Conservation (phyloP, 2,329 filamentous ascomycete genomes). For the Paracoccidioides brasiliensis region DNA sequence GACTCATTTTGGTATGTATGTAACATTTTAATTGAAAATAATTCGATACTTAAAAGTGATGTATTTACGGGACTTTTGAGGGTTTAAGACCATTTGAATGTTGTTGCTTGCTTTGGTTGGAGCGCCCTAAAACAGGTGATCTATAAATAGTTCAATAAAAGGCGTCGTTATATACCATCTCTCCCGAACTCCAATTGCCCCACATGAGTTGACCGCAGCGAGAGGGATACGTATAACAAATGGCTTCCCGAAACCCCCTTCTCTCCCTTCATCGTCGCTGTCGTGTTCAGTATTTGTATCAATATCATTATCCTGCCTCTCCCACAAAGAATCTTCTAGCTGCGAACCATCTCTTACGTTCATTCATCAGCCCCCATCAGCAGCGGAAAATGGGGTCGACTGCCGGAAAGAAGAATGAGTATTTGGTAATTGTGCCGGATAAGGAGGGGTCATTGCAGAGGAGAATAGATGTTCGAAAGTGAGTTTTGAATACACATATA, state of each 20-base stretch:
- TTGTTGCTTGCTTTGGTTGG: too few relatives aligned
- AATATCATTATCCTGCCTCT: neutral
- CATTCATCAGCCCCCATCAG: neutral
- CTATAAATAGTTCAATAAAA: too few relatives aligned
- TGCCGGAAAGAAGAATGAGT: conserved; percentile 41
- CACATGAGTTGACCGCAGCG: neutral
- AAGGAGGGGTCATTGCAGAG: conserved; percentile 47
- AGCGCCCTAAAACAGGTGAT: too few relatives aligned
- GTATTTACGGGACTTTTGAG: too few relatives aligned
- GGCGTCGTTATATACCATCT: too few relatives aligned
- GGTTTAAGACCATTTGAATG: too few relatives aligned
- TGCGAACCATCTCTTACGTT: too few relatives aligned
- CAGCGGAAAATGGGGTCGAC: conserved; percentile 8
- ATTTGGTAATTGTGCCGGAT: conserved; percentile 57
- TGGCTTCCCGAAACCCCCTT: neutral
- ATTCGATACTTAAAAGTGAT: too few relatives aligned
- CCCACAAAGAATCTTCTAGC: neutral
- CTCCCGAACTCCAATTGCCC: neutral
- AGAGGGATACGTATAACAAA: neutral
- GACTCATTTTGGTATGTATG: too few relatives aligned
- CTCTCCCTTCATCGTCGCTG: neutral
- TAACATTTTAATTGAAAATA: too few relatives aligned
- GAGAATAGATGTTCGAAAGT: conserved; percentile 40
- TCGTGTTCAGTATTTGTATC: neutral
- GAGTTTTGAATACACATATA: conserved; percentile 8